Evolutionary conservation across 345 rosid genomes (phyloP).

Genomic region (Eucalyptus polybractea): DNA sequence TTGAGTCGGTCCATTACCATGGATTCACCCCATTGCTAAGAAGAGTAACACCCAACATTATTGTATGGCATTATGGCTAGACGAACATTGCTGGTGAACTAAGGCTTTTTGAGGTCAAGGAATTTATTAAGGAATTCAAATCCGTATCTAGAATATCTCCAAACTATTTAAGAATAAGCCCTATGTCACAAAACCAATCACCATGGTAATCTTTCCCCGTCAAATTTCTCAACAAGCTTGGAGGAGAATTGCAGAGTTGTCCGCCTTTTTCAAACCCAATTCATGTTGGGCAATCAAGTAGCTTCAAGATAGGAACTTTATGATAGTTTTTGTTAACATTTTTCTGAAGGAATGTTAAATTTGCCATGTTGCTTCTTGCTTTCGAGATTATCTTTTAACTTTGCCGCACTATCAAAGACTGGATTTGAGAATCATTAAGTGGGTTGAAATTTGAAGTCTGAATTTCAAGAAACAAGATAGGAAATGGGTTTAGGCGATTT

Average conservation of each 20-base stretch:
- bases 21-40: not conserved
- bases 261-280: not conserved
- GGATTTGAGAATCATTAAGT: not conserved
- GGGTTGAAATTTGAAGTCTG: not conserved
- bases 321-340: too few relatives aligned
- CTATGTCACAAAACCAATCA: not conserved
- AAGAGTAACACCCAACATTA: not conserved
- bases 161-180: not conserved
- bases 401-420: not conserved
- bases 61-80: accelerated
- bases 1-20: accelerated
- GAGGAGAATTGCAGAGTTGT: not conserved
- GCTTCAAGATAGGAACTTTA: not conserved
- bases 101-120: accelerated
- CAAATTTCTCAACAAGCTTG: not conserved
- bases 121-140: too few relatives aligned
- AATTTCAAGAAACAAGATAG: not conserved
- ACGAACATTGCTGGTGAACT: not conserved
- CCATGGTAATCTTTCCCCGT: not conserved
- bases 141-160: not conserved
- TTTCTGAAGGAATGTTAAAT: not conserved
- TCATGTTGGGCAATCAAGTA: not conserved
- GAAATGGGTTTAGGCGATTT: not conserved
- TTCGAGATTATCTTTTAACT: not conserved
- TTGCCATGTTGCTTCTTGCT: not conserved